These are phyloP conservation scores for Schoenoplectus triqueter DNA, from an alignment of 202 grass and related monocot genomes.

Conservation along the genomic window DNA sequence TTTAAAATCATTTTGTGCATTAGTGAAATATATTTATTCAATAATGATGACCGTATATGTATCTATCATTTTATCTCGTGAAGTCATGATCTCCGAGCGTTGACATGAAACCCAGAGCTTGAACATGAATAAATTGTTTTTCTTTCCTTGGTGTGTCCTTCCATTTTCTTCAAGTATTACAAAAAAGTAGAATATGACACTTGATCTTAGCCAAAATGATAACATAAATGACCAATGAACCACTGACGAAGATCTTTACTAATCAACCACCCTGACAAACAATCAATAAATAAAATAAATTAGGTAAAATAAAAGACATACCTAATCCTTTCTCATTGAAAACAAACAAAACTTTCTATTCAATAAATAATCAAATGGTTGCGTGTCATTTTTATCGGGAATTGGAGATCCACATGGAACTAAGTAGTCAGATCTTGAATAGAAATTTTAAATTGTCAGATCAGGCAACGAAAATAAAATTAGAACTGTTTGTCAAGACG, in stretches of 20 bases:
- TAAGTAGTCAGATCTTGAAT: constrained; percentile 5
- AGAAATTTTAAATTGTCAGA: constrained; percentile 16
- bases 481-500: constrained; percentile 16
- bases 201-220: constrained; percentile 26
- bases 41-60: not conserved
- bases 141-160: not conserved
- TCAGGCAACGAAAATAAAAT: not conserved
- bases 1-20: not conserved
- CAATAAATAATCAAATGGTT: constrained; percentile 25
- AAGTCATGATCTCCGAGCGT: not conserved
- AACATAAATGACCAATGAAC: constrained; percentile 17
- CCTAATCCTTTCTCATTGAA: constrained; percentile 19
- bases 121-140: not conserved
- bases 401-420: constrained; percentile 23
- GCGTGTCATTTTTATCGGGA: constrained; percentile 24
- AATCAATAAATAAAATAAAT: constrained; percentile 1
- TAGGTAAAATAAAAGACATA: not conserved
- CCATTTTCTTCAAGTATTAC: constrained; percentile 13
- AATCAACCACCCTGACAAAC: constrained; percentile 34
- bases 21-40: not conserved
- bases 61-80: not conserved
- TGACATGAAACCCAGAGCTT: not conserved
- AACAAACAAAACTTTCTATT: constrained; percentile 25
- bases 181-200: constrained; percentile 1
- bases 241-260: not conserved